Percentiles rank a stretch among this genome's conserved stretches.
Conservation (phyloP, 2,329 filamentous ascomycete genomes). For the Setomelanomma holmii region DNA sequence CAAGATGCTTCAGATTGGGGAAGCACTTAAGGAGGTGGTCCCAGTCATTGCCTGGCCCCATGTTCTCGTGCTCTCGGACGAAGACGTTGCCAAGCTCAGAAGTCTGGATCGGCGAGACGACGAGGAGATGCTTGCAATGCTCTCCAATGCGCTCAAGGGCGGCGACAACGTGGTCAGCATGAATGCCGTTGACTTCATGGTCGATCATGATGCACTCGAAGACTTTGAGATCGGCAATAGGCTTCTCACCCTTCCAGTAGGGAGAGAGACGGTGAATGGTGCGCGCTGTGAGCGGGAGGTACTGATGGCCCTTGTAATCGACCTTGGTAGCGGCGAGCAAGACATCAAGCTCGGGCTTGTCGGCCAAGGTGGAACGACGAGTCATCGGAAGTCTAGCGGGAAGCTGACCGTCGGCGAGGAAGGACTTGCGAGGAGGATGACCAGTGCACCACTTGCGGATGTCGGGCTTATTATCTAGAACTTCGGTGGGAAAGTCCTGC, state of each 20-base stretch:
- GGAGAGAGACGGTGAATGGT: slow-evolving; percentile 12
- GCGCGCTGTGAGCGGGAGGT: slow-evolving; percentile 15
- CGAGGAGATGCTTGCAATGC: slow-evolving; percentile 18
- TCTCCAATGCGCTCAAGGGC: slow-evolving; percentile 18
- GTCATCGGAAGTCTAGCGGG: slow-evolving; percentile 1
- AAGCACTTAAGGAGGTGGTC: slow-evolving; percentile 17
- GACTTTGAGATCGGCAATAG: slow-evolving; percentile 14
- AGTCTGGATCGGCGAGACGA: slow-evolving; percentile 17
- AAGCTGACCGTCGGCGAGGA: neutral
- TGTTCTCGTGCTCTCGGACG: slow-evolving; percentile 8
- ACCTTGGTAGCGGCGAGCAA: slow-evolving; percentile 12
- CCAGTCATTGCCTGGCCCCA: slow-evolving; percentile 22
- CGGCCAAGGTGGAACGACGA: slow-evolving; percentile 18
- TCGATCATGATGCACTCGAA: slow-evolving; percentile 23
- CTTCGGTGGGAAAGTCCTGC: neutral
- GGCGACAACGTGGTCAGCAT: slow-evolving; percentile 14
- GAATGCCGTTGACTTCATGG: slow-evolving; percentile 15
- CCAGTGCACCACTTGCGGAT: slow-evolving; percentile 13
- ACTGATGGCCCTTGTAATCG: slow-evolving; percentile 7
- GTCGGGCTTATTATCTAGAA: neutral
- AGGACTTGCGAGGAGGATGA: slow-evolving; percentile 8
- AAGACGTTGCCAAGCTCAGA: slow-evolving; percentile 17
- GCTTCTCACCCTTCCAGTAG: slow-evolving; percentile 19
- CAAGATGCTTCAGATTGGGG: slow-evolving; percentile 17
- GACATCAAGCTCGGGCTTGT: slow-evolving; percentile 22